phyloP scores from a whole-genome alignment of 306 rosid genomes.

The Pyrus bretschneideri region DNA sequence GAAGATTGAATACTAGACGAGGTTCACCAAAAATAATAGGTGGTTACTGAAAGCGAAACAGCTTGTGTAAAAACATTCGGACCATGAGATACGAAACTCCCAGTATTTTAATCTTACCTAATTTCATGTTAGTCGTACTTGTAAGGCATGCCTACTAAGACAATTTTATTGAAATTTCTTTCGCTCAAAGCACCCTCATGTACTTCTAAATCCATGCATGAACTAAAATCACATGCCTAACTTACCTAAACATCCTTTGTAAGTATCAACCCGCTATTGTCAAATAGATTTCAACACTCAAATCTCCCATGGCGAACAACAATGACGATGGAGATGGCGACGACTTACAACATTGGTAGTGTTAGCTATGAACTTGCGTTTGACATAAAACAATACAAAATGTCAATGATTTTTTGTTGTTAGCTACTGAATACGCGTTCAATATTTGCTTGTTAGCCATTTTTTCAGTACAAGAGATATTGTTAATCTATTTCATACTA shows the following conservation, averaged over 20 bases:
- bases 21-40: background rate
- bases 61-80: background rate
- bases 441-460: background rate
- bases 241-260: background rate
- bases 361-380: background rate
- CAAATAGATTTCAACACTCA: background rate
- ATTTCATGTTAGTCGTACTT: too few species aligned
- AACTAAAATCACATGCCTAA: background rate
- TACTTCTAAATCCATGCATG: too few species aligned
- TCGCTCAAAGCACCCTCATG: too few species aligned
- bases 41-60: background rate
- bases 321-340: background rate
- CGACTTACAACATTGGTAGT: background rate
- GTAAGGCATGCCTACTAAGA: background rate
- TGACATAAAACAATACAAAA: background rate
- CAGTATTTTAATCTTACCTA: too few species aligned
- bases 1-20: background rate
- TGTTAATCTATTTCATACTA: too few species aligned
- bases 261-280: background rate
- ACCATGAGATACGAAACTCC: too few species aligned
- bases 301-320: background rate
- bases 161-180: too few species aligned
- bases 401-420: background rate
- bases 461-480: too few species aligned
- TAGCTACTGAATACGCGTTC: too few species aligned